Conservation (phyloP, 441 rosid species). For the Adansonia rubrostipa region DNA sequence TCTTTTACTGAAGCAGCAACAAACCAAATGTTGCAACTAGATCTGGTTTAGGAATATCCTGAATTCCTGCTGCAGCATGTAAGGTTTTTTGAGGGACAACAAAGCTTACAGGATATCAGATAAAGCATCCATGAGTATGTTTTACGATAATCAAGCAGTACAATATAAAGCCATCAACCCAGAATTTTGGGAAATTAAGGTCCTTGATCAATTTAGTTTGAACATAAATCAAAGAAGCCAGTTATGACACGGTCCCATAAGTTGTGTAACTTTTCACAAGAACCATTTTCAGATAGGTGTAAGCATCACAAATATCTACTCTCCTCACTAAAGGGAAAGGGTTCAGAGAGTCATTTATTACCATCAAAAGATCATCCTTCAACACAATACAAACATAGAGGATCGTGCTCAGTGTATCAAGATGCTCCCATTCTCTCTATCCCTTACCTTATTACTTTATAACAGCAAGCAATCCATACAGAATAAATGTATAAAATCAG, state of each 20-base stretch:
- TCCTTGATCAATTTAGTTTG: background rate
- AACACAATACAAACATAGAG: background rate
- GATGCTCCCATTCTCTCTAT: conserved; percentile 4
- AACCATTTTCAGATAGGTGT: background rate
- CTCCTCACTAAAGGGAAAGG: background rate
- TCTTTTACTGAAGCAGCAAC: background rate
- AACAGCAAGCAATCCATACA: background rate
- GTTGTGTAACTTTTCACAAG: background rate
- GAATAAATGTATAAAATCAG: conserved; percentile 10
- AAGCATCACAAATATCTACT: background rate
- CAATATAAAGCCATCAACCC: conserved; percentile 6
- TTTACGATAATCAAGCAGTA: background rate
- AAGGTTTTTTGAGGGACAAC: background rate
- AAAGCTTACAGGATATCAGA: background rate
- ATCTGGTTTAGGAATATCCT: conserved; percentile 7
- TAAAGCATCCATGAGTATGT: background rate
- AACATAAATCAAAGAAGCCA: conserved; percentile 7
- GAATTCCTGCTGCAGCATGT: conserved; percentile 15
- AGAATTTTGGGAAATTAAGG: conserved; percentile 2
- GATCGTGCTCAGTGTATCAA: background rate
- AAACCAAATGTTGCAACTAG: background rate
- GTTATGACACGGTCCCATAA: background rate
- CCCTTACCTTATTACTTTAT: conserved; percentile 7
- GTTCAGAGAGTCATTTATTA: conserved; percentile 16
- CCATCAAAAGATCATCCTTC: background rate